Conservation (phyloP, 345 rosid species). For the Moricandia moricandioides region DNA sequence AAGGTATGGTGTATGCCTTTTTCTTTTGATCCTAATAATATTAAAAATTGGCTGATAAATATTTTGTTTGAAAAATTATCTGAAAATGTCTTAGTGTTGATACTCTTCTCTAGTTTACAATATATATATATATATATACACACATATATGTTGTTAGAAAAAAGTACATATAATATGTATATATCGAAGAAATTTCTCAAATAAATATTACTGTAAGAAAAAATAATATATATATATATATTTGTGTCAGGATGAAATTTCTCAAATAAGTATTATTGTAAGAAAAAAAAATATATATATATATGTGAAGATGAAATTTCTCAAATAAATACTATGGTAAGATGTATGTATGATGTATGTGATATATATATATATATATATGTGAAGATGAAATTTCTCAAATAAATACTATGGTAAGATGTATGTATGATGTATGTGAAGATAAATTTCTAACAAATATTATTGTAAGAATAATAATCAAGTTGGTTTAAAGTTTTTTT, state of each 20-base stretch:
- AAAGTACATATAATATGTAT: background rate
- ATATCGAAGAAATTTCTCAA: no score
- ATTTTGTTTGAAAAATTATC: no score
- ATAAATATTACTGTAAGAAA: no score
- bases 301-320: background rate
- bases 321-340: no score
- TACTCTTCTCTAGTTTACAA: no score
- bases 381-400: background rate
- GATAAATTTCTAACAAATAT: no score
- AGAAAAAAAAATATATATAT: background rate
- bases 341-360: no score
- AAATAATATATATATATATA: no score
- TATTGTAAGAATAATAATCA: background rate
- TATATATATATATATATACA: no score
- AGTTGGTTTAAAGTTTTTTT: background rate
- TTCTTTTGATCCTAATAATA: background rate
- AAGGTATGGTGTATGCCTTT: conserved; percentile 52
- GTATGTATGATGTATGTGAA: no score
- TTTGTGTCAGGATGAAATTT: background rate
- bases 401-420: no score
- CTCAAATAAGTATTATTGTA: background rate
- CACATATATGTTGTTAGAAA: background rate
- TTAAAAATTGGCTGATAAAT: background rate
- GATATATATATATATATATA: background rate
- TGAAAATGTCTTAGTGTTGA: no score